Conservation (phyloP, 2,329 filamentous ascomycete genomes). For the Hypoxylon sp. region DNA sequence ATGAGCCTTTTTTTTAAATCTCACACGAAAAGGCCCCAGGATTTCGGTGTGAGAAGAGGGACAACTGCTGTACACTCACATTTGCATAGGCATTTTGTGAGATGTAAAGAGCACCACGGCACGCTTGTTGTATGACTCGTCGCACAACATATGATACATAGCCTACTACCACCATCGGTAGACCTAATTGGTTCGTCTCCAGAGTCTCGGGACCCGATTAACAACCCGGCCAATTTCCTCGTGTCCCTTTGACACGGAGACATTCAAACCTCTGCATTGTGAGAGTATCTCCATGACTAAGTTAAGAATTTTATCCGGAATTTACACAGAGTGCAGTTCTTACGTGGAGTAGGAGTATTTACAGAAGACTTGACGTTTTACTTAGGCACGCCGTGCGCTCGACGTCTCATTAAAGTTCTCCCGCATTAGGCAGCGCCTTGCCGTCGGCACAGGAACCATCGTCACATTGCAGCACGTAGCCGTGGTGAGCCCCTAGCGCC, state of each 20-base stretch:
- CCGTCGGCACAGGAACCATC: constrained; percentile 26
- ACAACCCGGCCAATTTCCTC: constrained; percentile 38
- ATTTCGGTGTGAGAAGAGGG: constrained; percentile 36
- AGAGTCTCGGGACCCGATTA: constrained; percentile 35
- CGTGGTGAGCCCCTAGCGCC: constrained; percentile 32
- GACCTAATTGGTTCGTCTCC: constrained; percentile 35
- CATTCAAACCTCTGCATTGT: constrained; percentile 18
- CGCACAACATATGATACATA: constrained; percentile 35
- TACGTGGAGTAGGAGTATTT: neutral
- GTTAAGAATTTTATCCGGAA: constrained; percentile 10
- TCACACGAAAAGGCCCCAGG: constrained; percentile 10
- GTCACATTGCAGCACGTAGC: constrained; percentile 32
- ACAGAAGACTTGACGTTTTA: neutral
- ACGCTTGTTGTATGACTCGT: constrained; percentile 22
- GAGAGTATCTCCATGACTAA: constrained; percentile 5
- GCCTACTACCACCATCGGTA: constrained; percentile 13
- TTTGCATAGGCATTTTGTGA: constrained; percentile 20
- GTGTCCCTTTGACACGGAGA: constrained; percentile 28
- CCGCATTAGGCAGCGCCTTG: constrained; percentile 15
- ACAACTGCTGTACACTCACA: constrained; percentile 15
- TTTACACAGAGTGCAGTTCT: constrained; percentile 12
- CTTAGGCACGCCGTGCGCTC: neutral
- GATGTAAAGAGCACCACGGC: constrained; percentile 25
- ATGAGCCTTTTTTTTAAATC: constrained; percentile 7
- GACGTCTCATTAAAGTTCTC: constrained; percentile 35